These are phyloP conservation scores for Vitis rotundifolia DNA, from an alignment of 164 flowering plant species.

Conservation along the genomic window DNA sequence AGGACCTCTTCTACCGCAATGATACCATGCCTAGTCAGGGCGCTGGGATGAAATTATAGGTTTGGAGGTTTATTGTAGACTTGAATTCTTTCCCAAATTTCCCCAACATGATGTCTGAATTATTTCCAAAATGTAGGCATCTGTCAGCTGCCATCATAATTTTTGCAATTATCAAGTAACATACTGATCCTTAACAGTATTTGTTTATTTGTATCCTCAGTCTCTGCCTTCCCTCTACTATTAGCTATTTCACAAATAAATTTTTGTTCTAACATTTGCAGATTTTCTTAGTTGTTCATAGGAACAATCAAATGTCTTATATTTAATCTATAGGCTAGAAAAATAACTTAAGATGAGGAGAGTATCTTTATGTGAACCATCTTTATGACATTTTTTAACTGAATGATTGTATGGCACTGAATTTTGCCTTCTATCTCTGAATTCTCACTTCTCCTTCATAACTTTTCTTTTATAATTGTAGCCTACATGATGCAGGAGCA, in stretches of 20 bases:
- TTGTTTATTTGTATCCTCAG: too few relatives aligned
- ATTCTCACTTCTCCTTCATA: neutral
- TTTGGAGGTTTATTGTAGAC: slow-evolving; percentile 3
- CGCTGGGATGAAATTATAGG: slow-evolving; percentile 9
- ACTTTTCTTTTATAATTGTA: slow-evolving; percentile 26
- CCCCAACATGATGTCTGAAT: slow-evolving; percentile 1
- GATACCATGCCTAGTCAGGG: slow-evolving; percentile 2
- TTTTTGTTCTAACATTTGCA: neutral
- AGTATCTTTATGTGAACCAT: too few relatives aligned
- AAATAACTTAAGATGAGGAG: too few relatives aligned
- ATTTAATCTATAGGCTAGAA: too few relatives aligned
- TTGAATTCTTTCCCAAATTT: slow-evolving; percentile 7
- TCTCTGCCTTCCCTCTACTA: neutral
- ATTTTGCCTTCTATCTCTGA: neutral
- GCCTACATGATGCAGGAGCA: slow-evolving; percentile 92
- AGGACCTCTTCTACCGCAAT: slow-evolving; percentile 20
- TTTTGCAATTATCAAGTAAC: slow-evolving; percentile 1
- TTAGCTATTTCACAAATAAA: neutral
- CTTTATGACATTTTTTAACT: too few relatives aligned
- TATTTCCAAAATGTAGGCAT: neutral
- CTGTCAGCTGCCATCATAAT: neutral
- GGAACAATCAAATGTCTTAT: too few relatives aligned
- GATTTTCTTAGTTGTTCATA: too few relatives aligned
- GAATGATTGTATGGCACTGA: neutral
- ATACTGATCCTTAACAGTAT: too few relatives aligned